Evolutionary conservation across 805 yeast species (phyloP).

Genomic region (Debaryomyces tyrocola): DNA sequence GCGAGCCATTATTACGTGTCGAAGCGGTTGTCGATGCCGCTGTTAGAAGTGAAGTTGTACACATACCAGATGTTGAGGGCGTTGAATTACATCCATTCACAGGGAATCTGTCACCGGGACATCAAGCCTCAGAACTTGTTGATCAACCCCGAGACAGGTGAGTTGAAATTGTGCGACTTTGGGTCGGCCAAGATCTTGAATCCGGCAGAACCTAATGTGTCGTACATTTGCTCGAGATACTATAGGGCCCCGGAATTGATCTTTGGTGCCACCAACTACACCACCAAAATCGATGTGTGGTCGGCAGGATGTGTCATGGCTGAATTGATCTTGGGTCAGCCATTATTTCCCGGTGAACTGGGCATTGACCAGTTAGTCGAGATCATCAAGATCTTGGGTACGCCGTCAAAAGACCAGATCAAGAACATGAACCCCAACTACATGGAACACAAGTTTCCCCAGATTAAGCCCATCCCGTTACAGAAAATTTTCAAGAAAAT

Average conservation of each 20-base stretch:
- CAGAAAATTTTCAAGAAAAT: conserved; percentile 62
- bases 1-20: conserved; percentile 82
- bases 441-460: conserved; percentile 95
- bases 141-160: conserved; percentile 82
- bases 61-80: conserved; percentile 78
- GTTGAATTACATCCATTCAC: conserved; percentile 71
- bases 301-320: conserved; percentile 99
- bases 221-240: conserved; percentile 94
- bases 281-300: conserved; percentile 97
- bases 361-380: conserved; percentile 98
- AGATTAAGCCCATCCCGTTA: conserved; percentile 75
- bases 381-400: conserved; percentile 92
- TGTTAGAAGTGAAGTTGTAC: conserved; percentile 82
- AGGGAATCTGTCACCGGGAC: conserved; percentile 89
- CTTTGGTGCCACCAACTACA: conserved; percentile 94
- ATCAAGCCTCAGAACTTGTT: conserved; percentile 88
- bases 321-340: conserved; percentile 91
- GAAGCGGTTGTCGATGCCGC: conserved; percentile 78
- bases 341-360: conserved; percentile 95
- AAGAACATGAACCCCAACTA: conserved; percentile 94
- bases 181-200: conserved; percentile 92
- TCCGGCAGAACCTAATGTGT: conserved; percentile 90
- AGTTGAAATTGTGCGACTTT: conserved; percentile 91
- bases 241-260: conserved; percentile 97
- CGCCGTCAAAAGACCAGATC: conserved; percentile 91